Percentiles rank a stretch among this genome's conserved stretches.
Conservation (phyloP, 768 basidiomycete species). For the Tricholomella constricta region DNA sequence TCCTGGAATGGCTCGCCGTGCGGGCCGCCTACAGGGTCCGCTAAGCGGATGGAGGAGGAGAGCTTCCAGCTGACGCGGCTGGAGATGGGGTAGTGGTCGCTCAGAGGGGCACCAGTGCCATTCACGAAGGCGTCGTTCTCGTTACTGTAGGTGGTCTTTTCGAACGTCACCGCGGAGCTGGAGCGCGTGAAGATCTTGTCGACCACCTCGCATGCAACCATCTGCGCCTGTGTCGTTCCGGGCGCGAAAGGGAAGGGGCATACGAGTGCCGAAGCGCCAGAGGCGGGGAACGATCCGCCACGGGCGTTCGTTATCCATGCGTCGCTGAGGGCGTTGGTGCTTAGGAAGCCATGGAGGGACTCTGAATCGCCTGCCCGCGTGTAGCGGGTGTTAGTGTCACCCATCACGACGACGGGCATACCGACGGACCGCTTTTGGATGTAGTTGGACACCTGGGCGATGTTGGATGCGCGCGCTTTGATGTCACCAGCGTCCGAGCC, state of each 20-base stretch:
- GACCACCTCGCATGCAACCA: constrained; percentile 38
- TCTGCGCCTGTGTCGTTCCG: constrained; percentile 27
- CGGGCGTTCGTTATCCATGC: constrained; percentile 33
- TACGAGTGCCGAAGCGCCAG: constrained; percentile 26
- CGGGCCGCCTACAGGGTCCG: constrained; percentile 35
- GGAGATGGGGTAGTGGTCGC: constrained; percentile 38
- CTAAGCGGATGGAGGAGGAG: constrained; percentile 30
- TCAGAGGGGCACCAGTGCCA: constrained; percentile 28
- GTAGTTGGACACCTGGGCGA: constrained; percentile 33
- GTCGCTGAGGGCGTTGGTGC: constrained; percentile 26
- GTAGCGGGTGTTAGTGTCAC: constrained; percentile 41
- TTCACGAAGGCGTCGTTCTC: constrained; percentile 34
- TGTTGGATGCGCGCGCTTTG: constrained; percentile 31
- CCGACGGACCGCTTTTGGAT: constrained; percentile 30
- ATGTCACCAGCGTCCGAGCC: constrained; percentile 34
- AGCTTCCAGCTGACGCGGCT: constrained; percentile 32
- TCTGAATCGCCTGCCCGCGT: constrained; percentile 36
- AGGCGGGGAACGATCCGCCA: constrained; percentile 27
- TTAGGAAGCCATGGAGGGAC: constrained; percentile 23
- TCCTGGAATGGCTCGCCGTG: constrained; percentile 35
- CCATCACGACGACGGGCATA: constrained; percentile 38
- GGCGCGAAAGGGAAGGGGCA: constrained; percentile 34
- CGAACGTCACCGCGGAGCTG: constrained; percentile 23
- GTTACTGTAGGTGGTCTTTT: constrained; percentile 29
- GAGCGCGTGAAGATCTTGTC: constrained; percentile 38